A percentile compares a stretch with the other conserved stretches of the same genome.
Evolutionary conservation across 2,329 filamentous ascomycete genomes (phyloP).

Genomic region (Colletotrichum melonis): DNA sequence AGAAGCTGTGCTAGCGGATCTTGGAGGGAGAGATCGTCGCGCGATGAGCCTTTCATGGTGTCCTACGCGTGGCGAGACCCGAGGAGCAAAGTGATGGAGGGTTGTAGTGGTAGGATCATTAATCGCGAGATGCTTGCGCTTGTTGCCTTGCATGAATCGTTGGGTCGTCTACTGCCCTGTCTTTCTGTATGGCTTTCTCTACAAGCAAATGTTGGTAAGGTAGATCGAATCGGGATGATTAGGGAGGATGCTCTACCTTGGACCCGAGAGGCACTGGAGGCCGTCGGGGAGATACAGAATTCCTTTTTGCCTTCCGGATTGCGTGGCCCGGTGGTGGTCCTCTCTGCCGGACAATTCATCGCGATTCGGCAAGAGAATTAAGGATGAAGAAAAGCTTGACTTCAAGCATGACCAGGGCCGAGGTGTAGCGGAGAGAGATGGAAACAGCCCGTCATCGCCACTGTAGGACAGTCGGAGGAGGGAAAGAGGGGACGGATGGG

Average conservation of each 20-base stretch:
- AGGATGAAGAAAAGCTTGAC: conserved; percentile 2
- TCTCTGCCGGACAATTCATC: background rate
- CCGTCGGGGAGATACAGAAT: background rate
- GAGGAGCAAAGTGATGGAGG: background rate
- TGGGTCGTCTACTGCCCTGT: background rate
- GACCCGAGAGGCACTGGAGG: background rate
- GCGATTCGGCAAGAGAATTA: background rate
- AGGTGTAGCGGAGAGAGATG: background rate
- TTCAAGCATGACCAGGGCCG: conserved; percentile 6
- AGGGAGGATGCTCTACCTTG: background rate
- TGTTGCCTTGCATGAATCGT: background rate
- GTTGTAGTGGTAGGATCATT: background rate
- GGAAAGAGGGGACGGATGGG: background rate
- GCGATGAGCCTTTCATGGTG: background rate
- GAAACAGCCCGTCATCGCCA: background rate
- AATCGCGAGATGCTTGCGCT: background rate
- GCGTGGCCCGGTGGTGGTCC: background rate
- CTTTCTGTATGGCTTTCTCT: background rate
- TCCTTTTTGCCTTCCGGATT: background rate
- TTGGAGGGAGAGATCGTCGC: background rate
- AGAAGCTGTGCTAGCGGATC: background rate
- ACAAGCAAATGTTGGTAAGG: background rate
- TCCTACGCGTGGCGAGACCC: background rate
- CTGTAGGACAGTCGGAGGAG: background rate
- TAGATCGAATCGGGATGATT: background rate